These are phyloP conservation scores for Viridothelium virens DNA, from an alignment of 495 filamentous ascomycete species.

Conservation along the genomic window DNA sequence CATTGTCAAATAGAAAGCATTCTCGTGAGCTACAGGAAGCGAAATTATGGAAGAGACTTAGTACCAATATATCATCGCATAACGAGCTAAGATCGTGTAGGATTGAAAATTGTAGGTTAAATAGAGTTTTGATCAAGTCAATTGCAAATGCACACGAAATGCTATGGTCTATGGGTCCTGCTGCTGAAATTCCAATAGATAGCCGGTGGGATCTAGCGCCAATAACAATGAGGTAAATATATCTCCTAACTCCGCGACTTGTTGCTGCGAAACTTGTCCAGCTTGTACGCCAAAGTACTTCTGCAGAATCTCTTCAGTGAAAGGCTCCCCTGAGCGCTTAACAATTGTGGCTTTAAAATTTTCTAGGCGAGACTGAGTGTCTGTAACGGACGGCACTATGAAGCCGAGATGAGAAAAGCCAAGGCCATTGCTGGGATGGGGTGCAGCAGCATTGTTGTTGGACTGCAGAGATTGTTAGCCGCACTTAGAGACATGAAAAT, in stretches of 20 bases:
- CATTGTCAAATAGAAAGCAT: too few species aligned
- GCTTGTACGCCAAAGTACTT: conserved; percentile 11
- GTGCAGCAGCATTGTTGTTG: not conserved
- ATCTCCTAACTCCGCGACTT: conserved; percentile 13
- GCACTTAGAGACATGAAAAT: not conserved
- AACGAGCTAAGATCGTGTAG: too few species aligned
- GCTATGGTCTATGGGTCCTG: conserved; percentile 3
- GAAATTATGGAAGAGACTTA: too few species aligned
- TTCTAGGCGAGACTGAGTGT: conserved; percentile 26
- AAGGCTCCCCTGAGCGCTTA: conserved; percentile 24
- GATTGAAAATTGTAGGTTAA: too few species aligned
- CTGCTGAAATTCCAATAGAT: conserved; percentile 32
- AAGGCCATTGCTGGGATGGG: not conserved
- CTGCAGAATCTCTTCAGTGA: not conserved
- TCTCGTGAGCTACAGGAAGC: too few species aligned
- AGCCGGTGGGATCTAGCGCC: conserved; percentile 31
- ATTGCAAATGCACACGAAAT: not conserved
- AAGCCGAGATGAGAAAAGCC: conserved; percentile 30
- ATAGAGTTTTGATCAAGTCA: too few species aligned
- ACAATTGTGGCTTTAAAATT: conserved; percentile 22
- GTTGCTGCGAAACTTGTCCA: conserved; percentile 15
- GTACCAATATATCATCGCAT: too few species aligned
- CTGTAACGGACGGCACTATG: conserved; percentile 28
- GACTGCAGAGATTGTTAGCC: conserved; percentile 3
- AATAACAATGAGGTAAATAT: conserved; percentile 23